Evolutionary conservation across 2,329 filamentous ascomycete species (phyloP).

Genomic region (Aspergillus jensenii): DNA sequence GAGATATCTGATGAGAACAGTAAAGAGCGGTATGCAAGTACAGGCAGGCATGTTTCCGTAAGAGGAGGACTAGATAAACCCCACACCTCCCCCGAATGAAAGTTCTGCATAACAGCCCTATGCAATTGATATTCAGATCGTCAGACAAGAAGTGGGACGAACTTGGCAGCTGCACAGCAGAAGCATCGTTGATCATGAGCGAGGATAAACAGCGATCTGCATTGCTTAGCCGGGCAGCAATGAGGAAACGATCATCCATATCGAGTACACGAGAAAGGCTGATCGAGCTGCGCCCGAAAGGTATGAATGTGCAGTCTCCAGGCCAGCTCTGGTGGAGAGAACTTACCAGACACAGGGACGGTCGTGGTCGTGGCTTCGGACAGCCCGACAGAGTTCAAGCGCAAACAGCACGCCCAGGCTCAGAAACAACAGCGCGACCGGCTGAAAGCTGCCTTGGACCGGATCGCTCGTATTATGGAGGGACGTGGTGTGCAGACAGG

Average conservation of each 20-base stretch:
- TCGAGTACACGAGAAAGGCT: background rate
- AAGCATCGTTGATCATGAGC: background rate
- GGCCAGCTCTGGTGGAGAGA: background rate
- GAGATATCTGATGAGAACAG: too few relatives aligned
- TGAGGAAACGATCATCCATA: background rate
- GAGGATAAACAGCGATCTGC: background rate
- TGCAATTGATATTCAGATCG: background rate
- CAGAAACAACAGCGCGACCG: slow-evolving; percentile 12
- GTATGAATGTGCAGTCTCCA: background rate
- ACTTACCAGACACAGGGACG: background rate
- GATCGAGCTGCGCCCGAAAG: slow-evolving; percentile 4
- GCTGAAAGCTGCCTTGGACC: slow-evolving; percentile 11
- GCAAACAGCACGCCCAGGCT: slow-evolving; percentile 10
- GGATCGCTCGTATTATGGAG: slow-evolving; percentile 7
- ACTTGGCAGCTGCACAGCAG: background rate
- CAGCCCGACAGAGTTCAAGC: slow-evolving; percentile 6
- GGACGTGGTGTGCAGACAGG: slow-evolving; percentile 2
- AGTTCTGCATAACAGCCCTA: too few relatives aligned
- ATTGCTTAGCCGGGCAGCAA: background rate
- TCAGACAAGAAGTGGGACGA: background rate
- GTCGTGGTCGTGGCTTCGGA: background rate
- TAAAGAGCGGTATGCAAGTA: too few relatives aligned
- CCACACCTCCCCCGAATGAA: too few relatives aligned
- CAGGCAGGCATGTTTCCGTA: too few relatives aligned
- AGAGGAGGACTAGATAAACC: too few relatives aligned